Evolutionary conservation across 768 basidiomycete genomes (phyloP), one percentile per base, ranked within the genome.

Genomic region (Kwoniella europaea): DNA sequence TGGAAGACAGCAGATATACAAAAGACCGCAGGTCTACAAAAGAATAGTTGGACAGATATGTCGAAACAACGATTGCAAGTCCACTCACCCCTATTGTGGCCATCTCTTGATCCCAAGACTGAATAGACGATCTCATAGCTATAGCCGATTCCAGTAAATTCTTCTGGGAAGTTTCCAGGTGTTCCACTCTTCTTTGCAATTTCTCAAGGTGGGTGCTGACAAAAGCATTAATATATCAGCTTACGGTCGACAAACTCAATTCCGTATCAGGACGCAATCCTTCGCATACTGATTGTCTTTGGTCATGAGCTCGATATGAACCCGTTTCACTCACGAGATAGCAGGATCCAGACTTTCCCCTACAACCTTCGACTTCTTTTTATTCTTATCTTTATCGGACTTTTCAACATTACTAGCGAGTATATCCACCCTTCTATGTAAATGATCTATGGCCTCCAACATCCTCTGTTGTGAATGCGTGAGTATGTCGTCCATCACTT

Each of bases 401-500:
- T 35, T n/a, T 12, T 55, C 42, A n/a, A 63, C 60, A 63, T 63
- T 72, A 15, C 67, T 67, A 44, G 71, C 71, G 9, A 72, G 44
- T n/a, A 68, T 64, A 62, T 72, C 71, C n/a, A 72, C 71, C 41
- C 67, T 29, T 35, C 71, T 42, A 60, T 70, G 62, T 41, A 70
- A 24, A 44, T 70, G 68, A 59, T 70, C 76, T 24, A 83, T 80
- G 7, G 79, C 72, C 50, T 81, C 82, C 27, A 83, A 54, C 79
- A 82, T 79, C 20, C 81, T 53, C 18, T 69, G 68, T 52, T 80
- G 80, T 2, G 79, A 80, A 68, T 82, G 82, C 42, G 75, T 74
- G 2, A 83, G 68, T 44, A 83, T 82, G 44, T 79, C 76, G 56
- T 83, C 80, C 73, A 83, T 78, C 27, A 82, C 72, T 57, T 73